These are phyloP conservation scores for Talaromyces sp. DNA, from an alignment of 2,329 filamentous ascomycete genomes.

Conservation along the genomic window DNA sequence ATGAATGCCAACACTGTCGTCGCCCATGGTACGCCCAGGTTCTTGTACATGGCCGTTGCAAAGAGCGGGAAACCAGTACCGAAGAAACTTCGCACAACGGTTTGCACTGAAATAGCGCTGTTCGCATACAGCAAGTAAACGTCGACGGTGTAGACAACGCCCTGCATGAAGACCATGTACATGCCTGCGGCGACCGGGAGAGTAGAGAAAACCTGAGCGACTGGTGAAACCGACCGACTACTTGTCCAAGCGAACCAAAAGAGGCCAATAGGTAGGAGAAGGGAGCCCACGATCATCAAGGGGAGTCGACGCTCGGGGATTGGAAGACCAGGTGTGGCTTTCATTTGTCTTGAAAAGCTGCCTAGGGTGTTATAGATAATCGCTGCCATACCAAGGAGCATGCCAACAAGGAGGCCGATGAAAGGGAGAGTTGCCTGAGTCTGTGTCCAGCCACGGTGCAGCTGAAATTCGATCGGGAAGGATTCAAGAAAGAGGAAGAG, in stretches of 20 bases:
- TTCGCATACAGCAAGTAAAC: constrained; percentile 19
- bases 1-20: neutral
- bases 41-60: neutral
- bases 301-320: constrained; percentile 34
- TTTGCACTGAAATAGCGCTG: constrained; percentile 19
- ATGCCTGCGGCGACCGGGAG: neutral
- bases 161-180: neutral
- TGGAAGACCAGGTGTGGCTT: neutral
- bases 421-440: constrained; percentile 41
- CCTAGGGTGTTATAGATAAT: constrained; percentile 12
- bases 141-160: constrained; percentile 19
- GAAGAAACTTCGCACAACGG: constrained; percentile 16
- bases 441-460: constrained; percentile 35
- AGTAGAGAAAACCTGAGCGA: neutral
- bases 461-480: constrained; percentile 27
- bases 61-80: constrained; percentile 19
- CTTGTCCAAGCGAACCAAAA: constrained; percentile 32
- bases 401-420: constrained; percentile 40
- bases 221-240: neutral
- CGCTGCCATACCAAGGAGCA: constrained; percentile 17
- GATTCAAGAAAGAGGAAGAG: constrained; percentile 26
- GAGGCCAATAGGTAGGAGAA: constrained; percentile 41
- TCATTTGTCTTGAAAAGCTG: neutral
- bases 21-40: constrained; percentile 1
- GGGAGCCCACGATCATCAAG: constrained; percentile 41